Evolutionary conservation across 257 asterid species (phyloP), one percentile per base, ranked within the genome.

Genomic region (Thymus mandschuricus): DNA sequence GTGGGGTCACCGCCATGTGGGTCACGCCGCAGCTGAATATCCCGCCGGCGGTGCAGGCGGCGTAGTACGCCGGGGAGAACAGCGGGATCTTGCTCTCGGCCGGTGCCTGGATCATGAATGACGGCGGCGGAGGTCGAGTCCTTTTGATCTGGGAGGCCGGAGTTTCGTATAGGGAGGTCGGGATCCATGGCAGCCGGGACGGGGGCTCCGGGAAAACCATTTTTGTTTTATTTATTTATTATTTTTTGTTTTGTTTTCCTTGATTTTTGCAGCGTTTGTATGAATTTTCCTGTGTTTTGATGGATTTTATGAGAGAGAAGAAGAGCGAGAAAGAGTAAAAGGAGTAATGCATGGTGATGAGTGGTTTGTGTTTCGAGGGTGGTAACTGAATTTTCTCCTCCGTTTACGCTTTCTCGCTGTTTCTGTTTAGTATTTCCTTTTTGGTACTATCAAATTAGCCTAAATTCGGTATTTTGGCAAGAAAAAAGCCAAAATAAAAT

Each of bases 1-100:
- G 96, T 27, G 97, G 97, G 27, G 97, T 91, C 68, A 89, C 92
- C 5, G 97, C 63, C 87, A 68, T 88, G 74, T 91, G 97, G 71
- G 97, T 89, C 40, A 84, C 78, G 12, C 97, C 97, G 69, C 96
- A 87, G 71, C 96, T 79, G 64, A 89, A 72, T 5, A 79, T 81
- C 35, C 97, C 97, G 6, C 87, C 96, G 15, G 75, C 75, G 4
- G 96, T 84, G 79, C 96, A 91, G 2, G 95, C 91, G 2, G 82
- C 89, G 31, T 91, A 91, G 67, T 62, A 89, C 13, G 80, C 81
- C 7, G 96, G 89, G 5, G 96, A 89, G 79, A 63, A 87, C 92
- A 91, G 68, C 76, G 74, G 71, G 30, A 89, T 81, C 75, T 72
- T 82, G 73, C 83, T 73, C 78, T 91, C 97, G 7, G 69, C 78